Base-by-base conservation (phyloP, 2,329 filamentous ascomycete genomes). In the Talaromyces sp. region DNA sequence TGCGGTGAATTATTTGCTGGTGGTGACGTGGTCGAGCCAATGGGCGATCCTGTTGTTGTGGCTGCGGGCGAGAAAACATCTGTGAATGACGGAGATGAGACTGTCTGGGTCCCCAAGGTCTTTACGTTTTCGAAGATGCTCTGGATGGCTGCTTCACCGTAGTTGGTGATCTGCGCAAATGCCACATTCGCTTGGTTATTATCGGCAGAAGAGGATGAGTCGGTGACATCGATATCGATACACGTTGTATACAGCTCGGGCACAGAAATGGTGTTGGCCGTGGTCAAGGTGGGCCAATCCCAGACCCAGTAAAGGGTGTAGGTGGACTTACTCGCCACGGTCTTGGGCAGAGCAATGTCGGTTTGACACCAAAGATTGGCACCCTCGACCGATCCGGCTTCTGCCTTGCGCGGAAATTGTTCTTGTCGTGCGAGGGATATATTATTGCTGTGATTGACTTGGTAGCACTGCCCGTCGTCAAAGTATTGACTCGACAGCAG, bases 291-390 rank as follows among this genome's bases (percentile, higher is more conserved):
- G 2, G 89, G 88, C 91, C 92, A 99, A 75, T 96, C 89, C 95
- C 95, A 98, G 53, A 97, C 88, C 93, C 93, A 98, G 81, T 96
- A 96, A 57, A 96, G 77, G 3, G 92, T 93, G 73, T 93, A 91
- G 30, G 83, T 82, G 32, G 87, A 84, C 52, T 86, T 86, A 10
- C 80, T 74, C n/a, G 82, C 75, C 54, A 86, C 79, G 67, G 89
- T 84, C 5, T 80, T 71, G 0, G 95, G 95, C 15, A 99, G 79
- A 70, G 87, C 82, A 55, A 97, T 79, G 70, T 95, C 88, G 39
- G 88, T 88, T 75, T 97, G 93, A 77, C 95, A 98, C 79, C 83
- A 88, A 57, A 93, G 80, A 68, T 88, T 85, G 53, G 77, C 75
- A 28, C 83, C 85, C 73, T 82, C 81, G 32, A 82, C 72, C 3